These are phyloP conservation scores for Podila horticola DNA, from an alignment of 192 early-diverging fungal species.

Conservation along the genomic window DNA sequence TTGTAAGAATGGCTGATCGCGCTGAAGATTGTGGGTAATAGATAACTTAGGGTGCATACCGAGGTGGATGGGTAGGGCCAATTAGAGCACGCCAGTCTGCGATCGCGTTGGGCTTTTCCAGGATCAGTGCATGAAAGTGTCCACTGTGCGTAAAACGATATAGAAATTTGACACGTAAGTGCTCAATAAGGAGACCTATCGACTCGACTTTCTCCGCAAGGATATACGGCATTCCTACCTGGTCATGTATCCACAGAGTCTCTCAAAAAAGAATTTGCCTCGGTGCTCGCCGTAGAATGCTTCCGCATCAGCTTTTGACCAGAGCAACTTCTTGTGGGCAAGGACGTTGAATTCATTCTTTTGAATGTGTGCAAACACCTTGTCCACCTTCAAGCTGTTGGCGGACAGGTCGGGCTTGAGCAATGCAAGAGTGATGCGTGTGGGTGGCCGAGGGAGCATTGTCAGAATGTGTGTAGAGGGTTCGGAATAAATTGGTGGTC, in stretches of 20 bases:
- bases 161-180: too few species aligned
- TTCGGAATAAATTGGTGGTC: background rate
- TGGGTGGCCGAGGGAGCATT: conserved; percentile 45
- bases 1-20: background rate
- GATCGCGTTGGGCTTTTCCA: conserved; percentile 68
- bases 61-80: conserved; percentile 72
- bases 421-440: conserved; percentile 71
- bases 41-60: conserved; percentile 41
- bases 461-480: background rate
- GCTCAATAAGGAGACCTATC: too few species aligned
- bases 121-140: conserved; percentile 67
- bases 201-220: too few species aligned
- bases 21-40: background rate
- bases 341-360: conserved; percentile 55
- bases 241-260: conserved; percentile 80
- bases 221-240: conserved; percentile 48
- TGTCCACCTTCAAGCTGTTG: conserved; percentile 54
- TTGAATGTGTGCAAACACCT: conserved; percentile 59
- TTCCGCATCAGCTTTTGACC: conserved; percentile 66
- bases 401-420: conserved; percentile 80
- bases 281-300: conserved; percentile 75
- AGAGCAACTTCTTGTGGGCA: conserved; percentile 54
- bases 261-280: conserved; percentile 73
- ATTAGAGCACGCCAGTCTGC: conserved; percentile 70
- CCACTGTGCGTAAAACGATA: conserved; percentile 44